Percentiles rank a stretch among this genome's conserved stretches.
Evolutionary conservation across 2,329 filamentous ascomycete genomes (phyloP).

Genomic region (Diaporthe amygdali): DNA sequence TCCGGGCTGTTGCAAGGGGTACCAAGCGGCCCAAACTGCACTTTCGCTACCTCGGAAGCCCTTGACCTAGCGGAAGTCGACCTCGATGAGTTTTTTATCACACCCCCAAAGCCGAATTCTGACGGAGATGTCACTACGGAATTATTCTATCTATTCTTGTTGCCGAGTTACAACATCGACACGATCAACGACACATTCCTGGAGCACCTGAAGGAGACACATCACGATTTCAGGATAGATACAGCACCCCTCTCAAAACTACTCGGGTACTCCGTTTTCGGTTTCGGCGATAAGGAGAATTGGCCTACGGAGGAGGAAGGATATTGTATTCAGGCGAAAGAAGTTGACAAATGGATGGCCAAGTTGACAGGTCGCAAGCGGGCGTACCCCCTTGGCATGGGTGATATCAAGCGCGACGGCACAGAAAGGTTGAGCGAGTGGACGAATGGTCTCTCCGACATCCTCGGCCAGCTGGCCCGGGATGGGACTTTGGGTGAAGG

Average conservation of each 20-base stretch:
- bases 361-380: slow-evolving; percentile 85
- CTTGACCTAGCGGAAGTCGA: slow-evolving; percentile 86
- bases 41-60: slow-evolving; percentile 64
- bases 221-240: slow-evolving; percentile 96
- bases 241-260: slow-evolving; percentile 79
- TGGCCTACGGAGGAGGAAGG: slow-evolving; percentile 92
- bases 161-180: slow-evolving; percentile 96
- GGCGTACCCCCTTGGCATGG: slow-evolving; percentile 87
- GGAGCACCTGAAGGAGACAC: slow-evolving; percentile 86
- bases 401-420: slow-evolving; percentile 80
- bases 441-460: slow-evolving; percentile 74
- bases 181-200: slow-evolving; percentile 88
- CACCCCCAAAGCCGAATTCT: slow-evolving; percentile 65
- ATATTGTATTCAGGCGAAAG: slow-evolving; percentile 90
- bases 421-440: slow-evolving; percentile 75
- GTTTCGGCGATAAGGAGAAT: slow-evolving; percentile 87
- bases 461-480: slow-evolving; percentile 67
- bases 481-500: slow-evolving; percentile 66
- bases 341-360: slow-evolving; percentile 97
- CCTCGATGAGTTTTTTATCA: slow-evolving; percentile 91
- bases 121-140: slow-evolving; percentile 53
- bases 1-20: slow-evolving; percentile 57
- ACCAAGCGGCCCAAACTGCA: slow-evolving; percentile 37
- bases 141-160: slow-evolving; percentile 81
- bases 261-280: slow-evolving; percentile 91